phyloP scores from a whole-genome alignment of 169 alveolate species.

The Plasmodium billcollinsi region DNA sequence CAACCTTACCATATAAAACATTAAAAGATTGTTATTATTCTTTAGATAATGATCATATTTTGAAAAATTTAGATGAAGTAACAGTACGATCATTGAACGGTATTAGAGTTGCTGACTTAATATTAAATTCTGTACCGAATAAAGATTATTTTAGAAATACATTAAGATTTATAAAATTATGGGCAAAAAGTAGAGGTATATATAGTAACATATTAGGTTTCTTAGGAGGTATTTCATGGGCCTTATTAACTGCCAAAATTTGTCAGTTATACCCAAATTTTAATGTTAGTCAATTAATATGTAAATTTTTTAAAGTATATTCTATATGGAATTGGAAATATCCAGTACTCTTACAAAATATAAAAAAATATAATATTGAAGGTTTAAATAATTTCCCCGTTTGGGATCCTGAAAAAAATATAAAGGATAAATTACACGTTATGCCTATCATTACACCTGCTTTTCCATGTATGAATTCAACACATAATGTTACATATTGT shows the following conservation, averaged over 20 bases:
- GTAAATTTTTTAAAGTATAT: slow-evolving; percentile 95
- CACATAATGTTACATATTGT: slow-evolving; percentile 94
- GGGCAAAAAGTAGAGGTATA: slow-evolving; percentile 99
- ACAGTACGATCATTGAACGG: slow-evolving; percentile 95
- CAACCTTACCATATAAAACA: slow-evolving; percentile 91
- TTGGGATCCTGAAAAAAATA: slow-evolving; percentile 93
- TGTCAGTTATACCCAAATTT: slow-evolving; percentile 97
- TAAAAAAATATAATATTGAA: slow-evolving; percentile 88
- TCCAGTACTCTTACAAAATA: slow-evolving; percentile 92
- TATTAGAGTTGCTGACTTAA: slow-evolving; percentile 95
- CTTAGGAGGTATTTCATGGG: slow-evolving; percentile 99
- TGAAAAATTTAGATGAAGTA: slow-evolving; percentile 90
- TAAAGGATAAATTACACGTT: slow-evolving; percentile 92
- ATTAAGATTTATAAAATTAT: slow-evolving; percentile 95
- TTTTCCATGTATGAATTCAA: slow-evolving; percentile 98
- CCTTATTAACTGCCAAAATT: slow-evolving; percentile 97
- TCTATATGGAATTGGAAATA: slow-evolving; percentile 92
- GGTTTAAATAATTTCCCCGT: slow-evolving; percentile 93
- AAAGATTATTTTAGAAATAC: slow-evolving; percentile 93
- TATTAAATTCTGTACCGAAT: slow-evolving; percentile 95
- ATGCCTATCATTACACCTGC: slow-evolving; percentile 99
- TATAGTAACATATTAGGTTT: slow-evolving; percentile 98
- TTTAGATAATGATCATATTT: slow-evolving; percentile 87
- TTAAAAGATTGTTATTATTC: slow-evolving; percentile 87
- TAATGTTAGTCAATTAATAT: slow-evolving; percentile 92